A percentile compares a stretch with the other conserved stretches of the same genome.
Evolutionary conservation across 495 filamentous ascomycete species (phyloP).

Genomic region (Geopyxis carbonaria): DNA sequence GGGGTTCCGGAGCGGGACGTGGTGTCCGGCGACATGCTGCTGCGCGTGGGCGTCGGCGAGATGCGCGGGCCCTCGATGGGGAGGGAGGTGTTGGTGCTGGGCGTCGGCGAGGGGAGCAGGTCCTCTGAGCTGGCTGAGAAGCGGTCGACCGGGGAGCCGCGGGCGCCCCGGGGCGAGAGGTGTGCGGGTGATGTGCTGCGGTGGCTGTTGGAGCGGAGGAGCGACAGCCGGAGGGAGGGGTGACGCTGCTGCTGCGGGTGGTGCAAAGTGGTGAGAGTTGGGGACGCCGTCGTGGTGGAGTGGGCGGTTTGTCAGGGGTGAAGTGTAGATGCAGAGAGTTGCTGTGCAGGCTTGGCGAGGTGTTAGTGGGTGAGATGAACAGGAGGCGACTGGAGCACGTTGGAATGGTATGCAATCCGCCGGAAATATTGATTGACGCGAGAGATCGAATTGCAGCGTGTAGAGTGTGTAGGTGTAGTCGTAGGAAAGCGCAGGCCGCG

Average conservation of each 20-base stretch:
- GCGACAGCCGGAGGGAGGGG: background rate
- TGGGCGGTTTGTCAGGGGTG: background rate
- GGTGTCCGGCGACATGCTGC: background rate
- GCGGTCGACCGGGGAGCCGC: no score
- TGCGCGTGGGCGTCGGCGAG: background rate
- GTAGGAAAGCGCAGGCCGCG: no score
- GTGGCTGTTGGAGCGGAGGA: constrained; percentile 1
- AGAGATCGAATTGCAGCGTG: no score
- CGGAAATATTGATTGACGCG: no score
- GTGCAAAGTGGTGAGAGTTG: background rate
- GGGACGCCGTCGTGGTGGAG: constrained; percentile 2
- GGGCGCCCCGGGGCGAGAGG: background rate
- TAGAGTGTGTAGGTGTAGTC: no score
- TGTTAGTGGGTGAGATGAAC: no score
- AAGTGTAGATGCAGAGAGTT: no score
- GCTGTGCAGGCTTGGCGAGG: no score
- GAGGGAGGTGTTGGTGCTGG: background rate
- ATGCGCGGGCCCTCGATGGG: constrained; percentile 6
- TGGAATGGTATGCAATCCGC: no score
- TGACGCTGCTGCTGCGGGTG: background rate
- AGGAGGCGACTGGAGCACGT: no score
- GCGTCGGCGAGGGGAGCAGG: constrained; percentile 1
- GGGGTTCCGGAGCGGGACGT: background rate
- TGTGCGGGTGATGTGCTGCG: constrained; percentile 3
- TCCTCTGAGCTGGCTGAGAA: constrained; percentile 4